Evolutionary conservation across 2,329 filamentous ascomycete genomes (phyloP).

Genomic region (Remersonia thermophila): DNA sequence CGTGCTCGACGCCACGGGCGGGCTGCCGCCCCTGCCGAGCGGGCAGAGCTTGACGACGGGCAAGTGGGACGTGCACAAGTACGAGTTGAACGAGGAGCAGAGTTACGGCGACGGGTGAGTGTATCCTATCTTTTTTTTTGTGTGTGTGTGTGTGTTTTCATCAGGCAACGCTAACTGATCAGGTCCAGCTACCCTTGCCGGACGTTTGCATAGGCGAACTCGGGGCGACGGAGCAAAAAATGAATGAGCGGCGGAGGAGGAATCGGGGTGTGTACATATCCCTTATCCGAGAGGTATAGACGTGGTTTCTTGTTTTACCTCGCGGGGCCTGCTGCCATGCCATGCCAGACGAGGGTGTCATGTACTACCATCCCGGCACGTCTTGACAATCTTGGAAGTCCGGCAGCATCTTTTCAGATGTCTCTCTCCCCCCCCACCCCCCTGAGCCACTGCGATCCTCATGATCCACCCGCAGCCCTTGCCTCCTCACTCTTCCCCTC

Average conservation of each 20-base stretch:
- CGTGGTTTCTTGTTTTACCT: no score
- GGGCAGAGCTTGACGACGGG: constrained; percentile 44
- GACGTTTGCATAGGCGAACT: constrained; percentile 39
- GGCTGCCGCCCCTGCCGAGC: constrained; percentile 76
- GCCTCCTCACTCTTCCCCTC: no score
- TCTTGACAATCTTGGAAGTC: no score
- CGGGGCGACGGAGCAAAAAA: constrained; percentile 8
- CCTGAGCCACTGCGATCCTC: no score
- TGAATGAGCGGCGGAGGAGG: constrained; percentile 6
- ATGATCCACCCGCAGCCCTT: no score
- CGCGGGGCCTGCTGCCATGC: no score
- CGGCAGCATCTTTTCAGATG: no score
- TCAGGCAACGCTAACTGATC: constrained; percentile 20
- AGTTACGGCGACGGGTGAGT: constrained; percentile 61
- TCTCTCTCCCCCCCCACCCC: no score
- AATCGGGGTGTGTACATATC: constrained; percentile 5
- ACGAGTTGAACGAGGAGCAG: constrained; percentile 51
- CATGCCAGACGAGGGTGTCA: no score
- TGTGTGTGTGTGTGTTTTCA: not conserved
- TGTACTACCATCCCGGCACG: no score
- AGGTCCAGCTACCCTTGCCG: constrained; percentile 48
- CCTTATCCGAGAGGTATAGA: no score
- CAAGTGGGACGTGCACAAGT: constrained; percentile 55
- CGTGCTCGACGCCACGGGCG: constrained; percentile 50
- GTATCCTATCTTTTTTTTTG: constrained; percentile 1